Evolutionary conservation across 495 filamentous ascomycete species (phyloP).

Genomic region (Cladorrhinum samala): DNA sequence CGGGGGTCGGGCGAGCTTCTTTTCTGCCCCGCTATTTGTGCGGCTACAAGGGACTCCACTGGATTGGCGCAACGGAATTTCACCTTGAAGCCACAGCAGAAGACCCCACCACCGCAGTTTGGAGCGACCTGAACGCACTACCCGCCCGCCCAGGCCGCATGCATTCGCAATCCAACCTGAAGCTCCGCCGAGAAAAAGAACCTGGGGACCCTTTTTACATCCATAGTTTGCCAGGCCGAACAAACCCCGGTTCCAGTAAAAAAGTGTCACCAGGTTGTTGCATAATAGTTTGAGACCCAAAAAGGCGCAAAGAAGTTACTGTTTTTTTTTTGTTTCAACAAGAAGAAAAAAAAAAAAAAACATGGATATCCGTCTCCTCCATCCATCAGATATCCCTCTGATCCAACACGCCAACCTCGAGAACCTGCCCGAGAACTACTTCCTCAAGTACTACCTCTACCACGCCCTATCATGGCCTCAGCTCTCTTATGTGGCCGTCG

Average conservation of each 20-base stretch:
- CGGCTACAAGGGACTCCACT: conserved; percentile 20
- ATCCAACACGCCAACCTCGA: conserved; percentile 98
- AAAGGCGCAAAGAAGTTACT: too few relatives aligned
- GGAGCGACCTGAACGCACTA: too few relatives aligned
- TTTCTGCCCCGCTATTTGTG: conserved; percentile 30
- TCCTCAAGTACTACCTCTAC: conserved; percentile 99
- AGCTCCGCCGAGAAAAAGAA: too few relatives aligned
- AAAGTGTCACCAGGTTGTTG: too few relatives aligned
- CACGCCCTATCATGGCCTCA: conserved; percentile 97
- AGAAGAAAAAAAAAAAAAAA: background rate
- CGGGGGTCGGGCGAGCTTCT: too few relatives aligned
- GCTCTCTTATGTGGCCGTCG: conserved; percentile 91
- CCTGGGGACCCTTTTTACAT: too few relatives aligned
- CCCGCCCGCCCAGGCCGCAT: too few relatives aligned
- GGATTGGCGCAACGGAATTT: conserved; percentile 1
- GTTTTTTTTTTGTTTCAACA: too few relatives aligned
- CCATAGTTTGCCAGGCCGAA: too few relatives aligned
- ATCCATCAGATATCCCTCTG: conserved; percentile 75
- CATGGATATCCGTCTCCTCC: conserved; percentile 78
- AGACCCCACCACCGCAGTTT: background rate
- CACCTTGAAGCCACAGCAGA: background rate
- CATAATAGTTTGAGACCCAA: too few relatives aligned
- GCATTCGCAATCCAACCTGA: too few relatives aligned
- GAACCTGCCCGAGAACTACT: conserved; percentile 99
- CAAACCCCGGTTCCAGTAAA: too few relatives aligned